Conservation (phyloP, 768 basidiomycete genomes). For the Serendipita vermifera region DNA sequence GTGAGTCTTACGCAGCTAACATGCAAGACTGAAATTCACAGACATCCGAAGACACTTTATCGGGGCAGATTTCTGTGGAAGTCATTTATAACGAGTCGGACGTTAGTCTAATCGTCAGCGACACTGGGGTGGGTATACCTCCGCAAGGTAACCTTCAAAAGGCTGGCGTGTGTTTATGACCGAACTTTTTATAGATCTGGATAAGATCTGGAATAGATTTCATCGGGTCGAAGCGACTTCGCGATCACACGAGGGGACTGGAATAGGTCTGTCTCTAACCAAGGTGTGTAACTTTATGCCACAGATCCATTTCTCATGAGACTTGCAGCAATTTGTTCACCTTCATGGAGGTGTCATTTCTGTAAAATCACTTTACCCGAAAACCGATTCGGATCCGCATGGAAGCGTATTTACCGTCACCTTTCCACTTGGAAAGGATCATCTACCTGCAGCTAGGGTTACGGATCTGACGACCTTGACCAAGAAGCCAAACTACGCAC, state of each 20-base stretch:
- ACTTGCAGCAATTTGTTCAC: constrained; percentile 24
- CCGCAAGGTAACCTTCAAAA: constrained; percentile 15
- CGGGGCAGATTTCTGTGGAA: constrained; percentile 24
- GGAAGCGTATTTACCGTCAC: constrained; percentile 25
- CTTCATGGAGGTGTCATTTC: constrained; percentile 27
- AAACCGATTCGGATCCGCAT: constrained; percentile 22
- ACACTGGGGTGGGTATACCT: constrained; percentile 31
- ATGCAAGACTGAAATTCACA: constrained; percentile 18
- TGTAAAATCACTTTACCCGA: constrained; percentile 21
- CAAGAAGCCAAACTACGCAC: constrained; percentile 20
- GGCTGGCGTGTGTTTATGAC: neutral
- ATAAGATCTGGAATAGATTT: constrained; percentile 25
- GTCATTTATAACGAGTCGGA: constrained; percentile 19
- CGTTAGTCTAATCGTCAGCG: constrained; percentile 24
- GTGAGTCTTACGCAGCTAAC: constrained; percentile 15
- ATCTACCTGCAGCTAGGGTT: constrained; percentile 23
- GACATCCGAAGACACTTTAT: constrained; percentile 20
- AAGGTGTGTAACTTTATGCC: constrained; percentile 16
- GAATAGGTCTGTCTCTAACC: constrained; percentile 27
- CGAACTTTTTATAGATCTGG: constrained; percentile 16
- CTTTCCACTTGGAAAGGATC: constrained; percentile 25
- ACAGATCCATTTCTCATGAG: neutral
- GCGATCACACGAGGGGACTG: constrained; percentile 26
- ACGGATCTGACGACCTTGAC: constrained; percentile 14
- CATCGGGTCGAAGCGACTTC: constrained; percentile 26